Percentiles rank a stretch among this genome's conserved stretches.
Conservation (phyloP, 1,284 basidiomycete genomes). For the Farysia itapuensis region DNA sequence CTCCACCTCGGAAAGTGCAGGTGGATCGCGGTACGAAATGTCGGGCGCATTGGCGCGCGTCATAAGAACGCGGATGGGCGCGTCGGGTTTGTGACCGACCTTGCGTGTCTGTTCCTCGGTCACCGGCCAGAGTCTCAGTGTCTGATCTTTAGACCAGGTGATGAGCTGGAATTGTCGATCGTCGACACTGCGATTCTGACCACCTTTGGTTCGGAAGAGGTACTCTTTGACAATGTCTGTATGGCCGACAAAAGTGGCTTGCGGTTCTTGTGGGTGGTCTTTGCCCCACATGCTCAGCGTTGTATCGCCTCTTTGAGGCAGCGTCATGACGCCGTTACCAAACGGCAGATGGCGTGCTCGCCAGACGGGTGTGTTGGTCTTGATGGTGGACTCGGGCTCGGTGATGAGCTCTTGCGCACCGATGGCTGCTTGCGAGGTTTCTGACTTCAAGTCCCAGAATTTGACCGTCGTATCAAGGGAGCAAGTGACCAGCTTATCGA, state of each 20-base stretch:
- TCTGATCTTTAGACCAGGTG: conserved; percentile 95
- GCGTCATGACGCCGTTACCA: conserved; percentile 80
- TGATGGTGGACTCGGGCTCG: conserved; percentile 64
- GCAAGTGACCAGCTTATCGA: conserved; percentile 56
- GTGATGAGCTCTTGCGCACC: conserved; percentile 49
- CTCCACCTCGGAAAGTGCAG: conserved; percentile 5
- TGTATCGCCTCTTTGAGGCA: conserved; percentile 86
- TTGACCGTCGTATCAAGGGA: conserved; percentile 58
- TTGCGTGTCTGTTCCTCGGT: conserved; percentile 66
- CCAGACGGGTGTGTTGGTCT: conserved; percentile 88
- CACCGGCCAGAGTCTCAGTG: conserved; percentile 87
- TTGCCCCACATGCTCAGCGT: conserved; percentile 80
- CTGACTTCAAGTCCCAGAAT: conserved; percentile 49
- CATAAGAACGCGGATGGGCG: conserved; percentile 63
- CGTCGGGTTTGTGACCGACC: conserved; percentile 64
- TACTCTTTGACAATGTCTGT: conserved; percentile 95
- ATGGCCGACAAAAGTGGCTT: conserved; percentile 83
- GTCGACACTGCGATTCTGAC: conserved; percentile 56
- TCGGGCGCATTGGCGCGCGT: conserved; percentile 61
- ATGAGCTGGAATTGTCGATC: conserved; percentile 67
- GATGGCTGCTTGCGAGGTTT: conserved; percentile 42
- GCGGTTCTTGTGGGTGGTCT: conserved; percentile 64
- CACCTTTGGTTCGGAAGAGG: conserved; percentile 79
- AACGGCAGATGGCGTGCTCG: conserved; percentile 89
- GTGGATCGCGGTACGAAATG: conserved; percentile 46